Evolutionary conservation across 2,329 filamentous ascomycete species (phyloP).

Genomic region (Emergomyces africanus): DNA sequence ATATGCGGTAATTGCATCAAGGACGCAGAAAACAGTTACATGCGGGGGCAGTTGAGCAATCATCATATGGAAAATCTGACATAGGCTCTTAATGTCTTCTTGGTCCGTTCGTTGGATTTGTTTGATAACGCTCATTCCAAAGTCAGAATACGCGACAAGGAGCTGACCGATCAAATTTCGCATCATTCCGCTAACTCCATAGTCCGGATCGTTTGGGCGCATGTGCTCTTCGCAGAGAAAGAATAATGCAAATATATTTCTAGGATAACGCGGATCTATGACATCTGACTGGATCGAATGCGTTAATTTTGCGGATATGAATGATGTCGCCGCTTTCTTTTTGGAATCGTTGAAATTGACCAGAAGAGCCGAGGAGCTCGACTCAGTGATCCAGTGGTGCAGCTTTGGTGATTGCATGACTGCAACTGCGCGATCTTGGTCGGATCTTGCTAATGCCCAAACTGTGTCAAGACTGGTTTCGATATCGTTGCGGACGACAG

Average conservation of each 20-base stretch:
- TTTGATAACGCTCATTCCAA: neutral
- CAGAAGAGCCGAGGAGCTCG: neutral
- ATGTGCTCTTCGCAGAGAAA: neutral
- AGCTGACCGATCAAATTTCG: neutral
- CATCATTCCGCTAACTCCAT: neutral
- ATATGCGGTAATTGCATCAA: neutral
- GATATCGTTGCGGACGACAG: neutral
- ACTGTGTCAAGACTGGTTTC: neutral
- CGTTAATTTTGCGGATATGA: neutral
- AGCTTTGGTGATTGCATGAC: constrained; percentile 1
- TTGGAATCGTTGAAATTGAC: constrained; percentile 1
- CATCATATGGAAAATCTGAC: constrained; percentile 1
- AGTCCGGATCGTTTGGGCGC: neutral
- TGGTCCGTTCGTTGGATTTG: neutral
- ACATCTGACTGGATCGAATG: neutral
- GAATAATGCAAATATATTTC: neutral
- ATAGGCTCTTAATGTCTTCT: neutral
- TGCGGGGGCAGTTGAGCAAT: neutral
- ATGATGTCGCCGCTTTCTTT: neutral
- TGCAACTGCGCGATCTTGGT: neutral
- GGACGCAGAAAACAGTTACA: neutral
- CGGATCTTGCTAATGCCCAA: neutral
- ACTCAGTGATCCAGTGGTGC: neutral
- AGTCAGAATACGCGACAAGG: neutral
- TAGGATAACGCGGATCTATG: neutral